Conservation (phyloP, 1,284 basidiomycete genomes). For the Moesziomyces antarcticus region DNA sequence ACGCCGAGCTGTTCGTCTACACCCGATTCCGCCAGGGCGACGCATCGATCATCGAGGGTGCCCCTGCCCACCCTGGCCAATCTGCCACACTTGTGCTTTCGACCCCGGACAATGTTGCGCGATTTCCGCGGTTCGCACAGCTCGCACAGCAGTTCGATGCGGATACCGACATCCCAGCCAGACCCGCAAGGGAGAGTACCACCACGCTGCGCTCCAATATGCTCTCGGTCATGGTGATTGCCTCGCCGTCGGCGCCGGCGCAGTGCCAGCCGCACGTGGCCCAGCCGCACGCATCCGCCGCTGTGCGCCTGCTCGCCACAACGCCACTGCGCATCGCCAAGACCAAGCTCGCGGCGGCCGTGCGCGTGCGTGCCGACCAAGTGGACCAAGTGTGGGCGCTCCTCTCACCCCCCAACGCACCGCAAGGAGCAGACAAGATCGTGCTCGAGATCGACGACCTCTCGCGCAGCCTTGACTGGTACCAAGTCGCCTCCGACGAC, state of each 20-base stretch:
- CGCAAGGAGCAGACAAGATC: conserved; percentile 13
- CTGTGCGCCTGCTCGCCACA: conserved; percentile 25
- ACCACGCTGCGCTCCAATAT: conserved; percentile 36
- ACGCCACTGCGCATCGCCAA: conserved; percentile 50
- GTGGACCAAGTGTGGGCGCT: conserved; percentile 46
- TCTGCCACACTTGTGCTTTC: conserved; percentile 3
- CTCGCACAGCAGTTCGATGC: conserved; percentile 27
- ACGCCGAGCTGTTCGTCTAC: conserved; percentile 78
- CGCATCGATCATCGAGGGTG: conserved; percentile 27
- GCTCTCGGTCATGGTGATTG: conserved; percentile 19
- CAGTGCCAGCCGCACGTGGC: conserved; percentile 1
- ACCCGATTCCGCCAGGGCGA: conserved; percentile 23
- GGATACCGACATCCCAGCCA: neutral
- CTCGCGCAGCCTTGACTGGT: conserved; percentile 44
- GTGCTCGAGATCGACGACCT: conserved; percentile 47
- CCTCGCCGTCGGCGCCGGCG: conserved; percentile 1
- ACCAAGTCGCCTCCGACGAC: conserved; percentile 33
- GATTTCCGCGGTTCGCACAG: conserved; percentile 32
- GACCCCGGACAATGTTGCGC: conserved; percentile 1
- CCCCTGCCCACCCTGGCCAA: neutral
- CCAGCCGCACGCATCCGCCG: neutral
- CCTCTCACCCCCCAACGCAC: conserved; percentile 10
- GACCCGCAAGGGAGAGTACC: neutral
- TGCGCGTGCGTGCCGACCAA: conserved; percentile 13
- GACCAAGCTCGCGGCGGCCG: conserved; percentile 32